Percentiles rank a stretch among this genome's conserved stretches.
These are phyloP conservation scores for Malassezia restricta DNA, from an alignment of 1,284 basidiomycete genomes.

Conservation along the genomic window DNA sequence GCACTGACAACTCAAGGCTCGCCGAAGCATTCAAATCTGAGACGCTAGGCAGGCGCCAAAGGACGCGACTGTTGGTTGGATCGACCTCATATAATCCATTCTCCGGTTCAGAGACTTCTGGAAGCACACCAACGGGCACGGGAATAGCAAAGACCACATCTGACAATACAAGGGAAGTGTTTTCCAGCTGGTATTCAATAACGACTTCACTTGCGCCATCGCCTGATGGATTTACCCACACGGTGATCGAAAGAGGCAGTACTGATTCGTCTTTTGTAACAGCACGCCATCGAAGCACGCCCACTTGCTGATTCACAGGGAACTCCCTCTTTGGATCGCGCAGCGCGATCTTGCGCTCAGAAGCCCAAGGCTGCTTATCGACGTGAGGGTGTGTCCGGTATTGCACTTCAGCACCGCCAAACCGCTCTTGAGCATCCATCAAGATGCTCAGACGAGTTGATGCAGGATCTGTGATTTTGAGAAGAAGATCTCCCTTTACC, in stretches of 20 bases:
- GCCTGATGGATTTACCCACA: slow-evolving; percentile 85
- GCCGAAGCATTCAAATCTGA: slow-evolving; percentile 49
- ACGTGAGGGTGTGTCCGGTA: slow-evolving; percentile 96
- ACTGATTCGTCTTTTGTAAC: slow-evolving; percentile 78
- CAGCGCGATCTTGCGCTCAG: slow-evolving; percentile 61
- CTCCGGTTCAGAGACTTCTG: slow-evolving; percentile 60
- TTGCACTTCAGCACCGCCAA: slow-evolving; percentile 59
- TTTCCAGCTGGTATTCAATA: slow-evolving; percentile 92
- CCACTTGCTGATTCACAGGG: slow-evolving; percentile 72
- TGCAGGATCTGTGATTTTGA: slow-evolving; percentile 65
- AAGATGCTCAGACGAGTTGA: slow-evolving; percentile 65
- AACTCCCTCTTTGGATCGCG: slow-evolving; percentile 72
- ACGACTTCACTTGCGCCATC: slow-evolving; percentile 69
- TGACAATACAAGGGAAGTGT: slow-evolving; percentile 54
- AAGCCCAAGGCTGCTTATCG: slow-evolving; percentile 64
- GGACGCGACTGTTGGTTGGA: slow-evolving; percentile 62
- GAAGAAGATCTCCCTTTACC: slow-evolving; percentile 84
- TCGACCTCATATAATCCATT: slow-evolving; percentile 70
- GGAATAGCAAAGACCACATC: slow-evolving; percentile 83
- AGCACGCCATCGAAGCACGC: slow-evolving; percentile 76
- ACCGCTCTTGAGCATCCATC: slow-evolving; percentile 53
- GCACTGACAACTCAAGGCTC: slow-evolving; percentile 71
- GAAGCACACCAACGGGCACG: slow-evolving; percentile 66
- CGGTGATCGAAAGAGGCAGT: slow-evolving; percentile 82
- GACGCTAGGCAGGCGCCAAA: slow-evolving; percentile 65